Evolutionary conservation across 495 filamentous ascomycete species (phyloP), one percentile per base, ranked within the genome.

Genomic region (Penicillium canariense): DNA sequence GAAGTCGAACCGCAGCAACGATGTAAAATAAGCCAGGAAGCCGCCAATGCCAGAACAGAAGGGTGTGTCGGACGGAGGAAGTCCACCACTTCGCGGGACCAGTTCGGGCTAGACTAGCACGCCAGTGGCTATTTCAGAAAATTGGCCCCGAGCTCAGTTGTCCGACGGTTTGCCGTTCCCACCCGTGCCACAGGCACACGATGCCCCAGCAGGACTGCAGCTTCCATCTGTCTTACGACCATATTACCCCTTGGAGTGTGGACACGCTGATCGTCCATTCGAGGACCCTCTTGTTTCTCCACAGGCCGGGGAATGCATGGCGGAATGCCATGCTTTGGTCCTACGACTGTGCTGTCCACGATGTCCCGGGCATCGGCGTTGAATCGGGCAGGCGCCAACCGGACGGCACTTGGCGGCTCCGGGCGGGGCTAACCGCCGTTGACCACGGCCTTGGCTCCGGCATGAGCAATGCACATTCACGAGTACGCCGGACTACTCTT

Each of bases 91-190:
- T 35, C 18, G 28, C 30, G 15, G 14, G 30, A 34, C 30, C n/a
- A 1, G 11, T 12, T 42, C 38, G 2, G 11, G 18, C 38, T 22
- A 22, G 38, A 46, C 23, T 2, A 52, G 23, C n/a, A n/a, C n/a
- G n/a, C 23, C 18, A 32, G 31, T 52, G 39, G 34, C 66, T 54
- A 60, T 48, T 60, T 52, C 40, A 50, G 48, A 35, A 63, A 57
- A 52, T 35, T 47, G 31, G 25, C 28, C 8, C 47, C 35, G 27
- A 51, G 23, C 20, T 44, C 52, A 46, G 31, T 50, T 40, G 49
- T 48, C 46, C 49, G 44, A 46, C 27, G 34, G 54, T 49, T 42
- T 58, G 51, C 61, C 58, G 57, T 51, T n/a, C 50, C 54, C 61
- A 64, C 54, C 58, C 48, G 58, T 58, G 46, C 52, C 52, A 59